Evolutionary conservation across 306 rosid genomes (phyloP).

Genomic region (Glycine soja): DNA sequence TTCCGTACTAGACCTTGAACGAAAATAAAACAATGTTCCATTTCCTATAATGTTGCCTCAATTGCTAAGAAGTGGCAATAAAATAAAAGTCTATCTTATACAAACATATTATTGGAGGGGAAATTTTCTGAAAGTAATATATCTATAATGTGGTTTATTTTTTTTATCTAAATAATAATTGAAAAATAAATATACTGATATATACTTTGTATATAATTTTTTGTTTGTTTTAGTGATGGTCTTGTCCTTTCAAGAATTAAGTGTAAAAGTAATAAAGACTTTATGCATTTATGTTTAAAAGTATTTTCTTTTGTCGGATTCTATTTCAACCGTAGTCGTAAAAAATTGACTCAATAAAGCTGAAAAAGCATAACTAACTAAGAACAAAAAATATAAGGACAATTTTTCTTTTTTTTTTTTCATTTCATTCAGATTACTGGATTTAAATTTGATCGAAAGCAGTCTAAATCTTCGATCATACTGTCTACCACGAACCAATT

Average conservation of each 20-base stretch:
- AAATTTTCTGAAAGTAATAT: not conserved
- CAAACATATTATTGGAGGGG: not conserved
- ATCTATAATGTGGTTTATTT: not conserved
- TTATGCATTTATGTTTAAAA: not conserved
- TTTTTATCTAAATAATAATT: not conserved
- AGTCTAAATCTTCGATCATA: too few relatives aligned
- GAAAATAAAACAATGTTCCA: not conserved
- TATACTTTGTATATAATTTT: not conserved
- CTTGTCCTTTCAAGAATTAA: not conserved
- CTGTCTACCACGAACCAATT: too few relatives aligned
- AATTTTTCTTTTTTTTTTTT: too few relatives aligned
- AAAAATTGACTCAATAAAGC: not conserved
- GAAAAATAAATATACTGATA: not conserved
- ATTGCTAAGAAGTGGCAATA: not conserved
- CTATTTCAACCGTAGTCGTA: not conserved
- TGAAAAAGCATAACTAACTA: not conserved
- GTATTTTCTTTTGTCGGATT: not conserved
- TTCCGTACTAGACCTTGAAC: not conserved
- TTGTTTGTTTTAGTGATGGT: not conserved
- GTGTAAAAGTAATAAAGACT: not conserved
- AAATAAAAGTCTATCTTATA: not conserved
- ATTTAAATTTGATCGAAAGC: not conserved
- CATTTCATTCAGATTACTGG: not conserved
- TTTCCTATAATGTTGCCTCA: not conserved
- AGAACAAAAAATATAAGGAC: not conserved